Evolutionary conservation across 345 rosid species (phyloP).

Genomic region (Nasturtium officinale): DNA sequence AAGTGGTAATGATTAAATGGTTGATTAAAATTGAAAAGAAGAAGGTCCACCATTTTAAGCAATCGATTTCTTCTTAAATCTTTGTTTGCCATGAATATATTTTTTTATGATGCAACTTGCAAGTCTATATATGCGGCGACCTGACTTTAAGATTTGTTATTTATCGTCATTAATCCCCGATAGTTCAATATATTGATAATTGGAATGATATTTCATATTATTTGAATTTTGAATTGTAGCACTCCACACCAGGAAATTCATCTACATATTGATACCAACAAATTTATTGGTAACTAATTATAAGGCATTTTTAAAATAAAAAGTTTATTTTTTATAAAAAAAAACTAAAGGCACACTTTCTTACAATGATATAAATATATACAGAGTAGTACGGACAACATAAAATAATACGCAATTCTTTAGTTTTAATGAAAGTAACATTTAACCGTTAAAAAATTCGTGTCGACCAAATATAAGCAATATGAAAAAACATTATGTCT

Average conservation of each 20-base stretch:
- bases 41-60: conserved; percentile 48
- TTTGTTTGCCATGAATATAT: conserved; percentile 39
- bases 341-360: too few relatives aligned
- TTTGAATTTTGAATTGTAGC: not conserved
- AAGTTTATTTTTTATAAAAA: too few relatives aligned
- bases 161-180: conserved; percentile 23
- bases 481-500: not conserved
- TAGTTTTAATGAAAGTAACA: conserved; percentile 28
- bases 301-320: too few relatives aligned
- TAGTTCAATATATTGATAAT: not conserved
- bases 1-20: conserved; percentile 44
- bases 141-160: conserved; percentile 19
- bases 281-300: conserved; percentile 4
- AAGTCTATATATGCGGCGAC: conserved; percentile 45
- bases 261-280: not conserved
- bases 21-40: conserved; percentile 46
- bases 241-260: not conserved
- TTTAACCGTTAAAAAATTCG: conserved; percentile 10
- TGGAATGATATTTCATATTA: not conserved
- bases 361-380: not conserved
- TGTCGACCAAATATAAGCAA: conserved; percentile 17
- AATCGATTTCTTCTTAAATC: conserved; percentile 42
- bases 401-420: not conserved
- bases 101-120: conserved; percentile 23
- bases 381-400: conserved; percentile 8